Evolutionary conservation across 148 eudicot species (phyloP).

Genomic region (Pouteria glomerata): DNA sequence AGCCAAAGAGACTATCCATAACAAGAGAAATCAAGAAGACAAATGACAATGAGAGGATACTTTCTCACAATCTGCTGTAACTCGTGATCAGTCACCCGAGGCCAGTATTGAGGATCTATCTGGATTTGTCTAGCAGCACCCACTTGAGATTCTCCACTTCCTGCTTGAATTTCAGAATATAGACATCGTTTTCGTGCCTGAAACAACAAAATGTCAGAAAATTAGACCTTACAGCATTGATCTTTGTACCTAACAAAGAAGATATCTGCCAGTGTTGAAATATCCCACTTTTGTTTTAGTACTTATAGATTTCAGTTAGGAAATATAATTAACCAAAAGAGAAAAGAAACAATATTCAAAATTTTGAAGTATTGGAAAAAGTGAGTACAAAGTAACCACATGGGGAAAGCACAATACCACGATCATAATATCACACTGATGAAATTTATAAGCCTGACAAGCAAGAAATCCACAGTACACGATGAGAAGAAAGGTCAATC

Average conservation of each 20-base stretch:
- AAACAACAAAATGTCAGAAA: neutral
- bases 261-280: neutral
- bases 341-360: neutral
- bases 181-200: conserved; percentile 37
- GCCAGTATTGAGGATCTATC: conserved; percentile 23
- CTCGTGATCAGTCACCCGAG: conserved; percentile 26
- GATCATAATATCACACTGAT: neutral
- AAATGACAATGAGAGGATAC: conserved; percentile 26
- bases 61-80: conserved; percentile 13
- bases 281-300: neutral
- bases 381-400: neutral
- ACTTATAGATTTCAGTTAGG: neutral
- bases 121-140: conserved; percentile 13
- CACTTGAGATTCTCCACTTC: conserved; percentile 5
- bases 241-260: neutral
- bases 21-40: neutral
- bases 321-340: neutral
- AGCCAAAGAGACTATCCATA: neutral
- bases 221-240: neutral
- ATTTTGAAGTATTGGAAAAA: neutral
- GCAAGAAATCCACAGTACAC: neutral
- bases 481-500: neutral
- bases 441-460: neutral
- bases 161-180: conserved; percentile 23
- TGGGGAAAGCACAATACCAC: neutral